phyloP scores from a whole-genome alignment of 192 early-diverging fungal genomes.

The Backusella tarrabulga region DNA sequence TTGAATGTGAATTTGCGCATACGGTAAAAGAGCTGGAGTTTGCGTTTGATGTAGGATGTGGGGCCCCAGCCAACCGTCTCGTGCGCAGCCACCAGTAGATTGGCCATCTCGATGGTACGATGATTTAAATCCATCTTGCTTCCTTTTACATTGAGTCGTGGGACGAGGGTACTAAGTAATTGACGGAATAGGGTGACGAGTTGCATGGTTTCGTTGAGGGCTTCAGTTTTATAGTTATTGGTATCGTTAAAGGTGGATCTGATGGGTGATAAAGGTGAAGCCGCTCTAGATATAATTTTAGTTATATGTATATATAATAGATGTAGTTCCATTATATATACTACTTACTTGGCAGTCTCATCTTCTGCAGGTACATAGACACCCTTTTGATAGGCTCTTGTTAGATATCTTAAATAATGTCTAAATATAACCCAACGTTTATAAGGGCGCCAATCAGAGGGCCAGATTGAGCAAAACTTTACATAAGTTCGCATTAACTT shows the following conservation, averaged over 20 bases:
- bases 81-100: conserved; percentile 3
- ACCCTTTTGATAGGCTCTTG: conserved; percentile 35
- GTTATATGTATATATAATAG: not conserved
- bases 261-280: conserved; percentile 7
- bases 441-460: conserved; percentile 46
- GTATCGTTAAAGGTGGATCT: not conserved
- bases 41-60: not conserved
- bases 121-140: not conserved
- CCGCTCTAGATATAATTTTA: not conserved
- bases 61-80: conserved; percentile 12
- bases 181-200: conserved; percentile 8
- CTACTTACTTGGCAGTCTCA: not conserved
- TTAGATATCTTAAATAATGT: conserved; percentile 47
- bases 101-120: not conserved
- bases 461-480: conserved; percentile 29
- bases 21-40: not conserved
- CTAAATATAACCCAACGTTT: conserved; percentile 55
- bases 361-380: conserved; percentile 27
- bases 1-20: conserved; percentile 59
- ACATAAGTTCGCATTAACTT: conserved; percentile 13
- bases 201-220: conserved; percentile 2
- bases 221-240: not conserved
- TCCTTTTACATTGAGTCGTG: not conserved
- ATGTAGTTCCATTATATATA: too few relatives aligned
- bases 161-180: not conserved